Conservation (phyloP, 176 grass and related monocot genomes). For the Bonia amplexicaulis region DNA sequence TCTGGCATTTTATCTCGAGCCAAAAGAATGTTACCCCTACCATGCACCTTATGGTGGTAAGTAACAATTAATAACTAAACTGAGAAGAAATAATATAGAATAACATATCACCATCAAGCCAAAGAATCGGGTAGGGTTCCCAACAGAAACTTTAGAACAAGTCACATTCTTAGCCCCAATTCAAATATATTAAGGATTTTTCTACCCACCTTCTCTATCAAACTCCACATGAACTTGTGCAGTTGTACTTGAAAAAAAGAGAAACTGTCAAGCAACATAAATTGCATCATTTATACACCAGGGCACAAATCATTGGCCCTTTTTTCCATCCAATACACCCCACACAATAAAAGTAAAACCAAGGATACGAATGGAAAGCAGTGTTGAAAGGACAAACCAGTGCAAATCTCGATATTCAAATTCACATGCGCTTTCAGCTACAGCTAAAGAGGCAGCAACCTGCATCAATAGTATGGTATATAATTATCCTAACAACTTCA, state of each 20-base stretch:
- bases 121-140: neutral
- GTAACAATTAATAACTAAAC: constrained; percentile 13
- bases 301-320: neutral
- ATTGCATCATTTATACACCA: neutral
- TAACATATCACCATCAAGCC: neutral
- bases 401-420: too few relatives aligned
- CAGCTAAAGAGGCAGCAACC: too few relatives aligned
- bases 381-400: too few relatives aligned
- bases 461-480: too few relatives aligned
- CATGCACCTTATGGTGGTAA: constrained; percentile 23
- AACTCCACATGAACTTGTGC: neutral
- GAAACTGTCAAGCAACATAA: neutral
- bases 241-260: neutral
- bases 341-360: too few relatives aligned
- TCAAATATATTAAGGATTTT: neutral
- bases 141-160: neutral
- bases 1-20: constrained; percentile 47
- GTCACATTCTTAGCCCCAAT: neutral
- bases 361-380: too few relatives aligned
- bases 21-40: constrained; percentile 95
- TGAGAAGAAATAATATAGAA: neutral
- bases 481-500: too few relatives aligned
- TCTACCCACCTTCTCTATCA: neutral
- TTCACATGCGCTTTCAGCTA: too few relatives aligned
- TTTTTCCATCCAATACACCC: neutral